Percentiles rank a stretch among this genome's conserved stretches.
Conservation (phyloP, 2,329 filamentous ascomycete species). For the Epichloe gansuensis region DNA sequence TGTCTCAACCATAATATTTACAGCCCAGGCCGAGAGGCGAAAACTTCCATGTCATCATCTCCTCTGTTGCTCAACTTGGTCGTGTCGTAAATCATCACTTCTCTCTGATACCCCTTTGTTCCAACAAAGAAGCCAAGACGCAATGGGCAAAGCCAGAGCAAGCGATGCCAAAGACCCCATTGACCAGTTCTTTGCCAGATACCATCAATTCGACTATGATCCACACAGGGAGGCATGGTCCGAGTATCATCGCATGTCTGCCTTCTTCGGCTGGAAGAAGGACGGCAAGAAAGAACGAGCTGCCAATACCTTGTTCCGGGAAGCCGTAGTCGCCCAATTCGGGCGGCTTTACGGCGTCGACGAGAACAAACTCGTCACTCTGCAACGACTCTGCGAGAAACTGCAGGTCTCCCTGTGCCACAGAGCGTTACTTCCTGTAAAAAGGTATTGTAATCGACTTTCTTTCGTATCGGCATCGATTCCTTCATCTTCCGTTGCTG, state of each 20-base stretch:
- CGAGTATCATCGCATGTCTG: background rate
- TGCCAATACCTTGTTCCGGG: background rate
- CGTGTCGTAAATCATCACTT: background rate
- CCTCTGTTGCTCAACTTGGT: no score
- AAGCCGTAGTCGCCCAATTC: background rate
- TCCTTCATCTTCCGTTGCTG: background rate
- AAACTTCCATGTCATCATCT: no score
- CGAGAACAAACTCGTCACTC: background rate
- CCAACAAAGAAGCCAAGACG: background rate
- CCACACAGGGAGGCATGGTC: background rate
- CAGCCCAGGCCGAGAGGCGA: no score
- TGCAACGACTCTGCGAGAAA: slow-evolving; percentile 1
- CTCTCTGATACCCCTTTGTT: background rate
- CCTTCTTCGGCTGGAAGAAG: background rate
- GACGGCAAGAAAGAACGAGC: background rate
- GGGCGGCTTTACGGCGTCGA: background rate
- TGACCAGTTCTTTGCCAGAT: background rate
- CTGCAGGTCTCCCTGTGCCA: background rate
- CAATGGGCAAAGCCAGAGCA: background rate
- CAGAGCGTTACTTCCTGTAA: background rate
- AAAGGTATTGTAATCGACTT: background rate
- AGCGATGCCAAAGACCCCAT: background rate
- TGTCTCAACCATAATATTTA: no score
- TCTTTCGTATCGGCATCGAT: background rate
- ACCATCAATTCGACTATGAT: background rate